Evolutionary conservation across 257 asterid species (phyloP), one percentile per base, ranked within the genome.

Genomic region (Galeopsis tetrahit): DNA sequence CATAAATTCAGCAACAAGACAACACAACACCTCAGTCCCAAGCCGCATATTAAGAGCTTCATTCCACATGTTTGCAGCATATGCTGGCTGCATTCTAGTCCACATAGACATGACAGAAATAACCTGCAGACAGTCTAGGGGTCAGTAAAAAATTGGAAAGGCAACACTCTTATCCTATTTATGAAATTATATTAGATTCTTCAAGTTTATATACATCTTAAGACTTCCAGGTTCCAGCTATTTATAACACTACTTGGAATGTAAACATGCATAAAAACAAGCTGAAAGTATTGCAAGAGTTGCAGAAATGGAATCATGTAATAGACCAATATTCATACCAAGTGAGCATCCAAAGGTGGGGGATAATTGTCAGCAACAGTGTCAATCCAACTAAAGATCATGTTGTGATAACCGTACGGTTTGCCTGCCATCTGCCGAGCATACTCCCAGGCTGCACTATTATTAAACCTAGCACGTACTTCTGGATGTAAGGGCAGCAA

Each of bases 21-120:
- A 46, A 70, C 7, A 67, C 48, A 40, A 78, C 73, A 90, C 99
- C 99, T 92, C 80, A 65, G 98, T 95, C 55, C 97, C 97, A 75
- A 95, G 99, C 68, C 99, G 89, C 91, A 87, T 95, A 82, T 95
- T 95, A 73, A 95, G 93, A 76, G 99, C 99, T 84, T 95, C 99
- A 69, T 95, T 95, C 99, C 99, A 95, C 98, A 95, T 95, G 82
- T 95, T 95, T 71, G 98, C 99, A 81, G 99, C 99, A 81, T 95
- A 90, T 66, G 97, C 85, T 58, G 99, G 99, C 89, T 92, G 98
- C 92, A 95, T 83, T 83, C 99, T 85, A 4, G 98, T 87, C 99
- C 99, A 95, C 98, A 95, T 95, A 68, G 97, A 95, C 98, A 95
- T 95, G 91, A 87, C 91, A 88, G 97, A 95, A 78, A 92, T 85